Evolutionary conservation across 768 basidiomycete genomes (phyloP), one percentile per base, ranked within the genome.

Genomic region (Calvatia gigantea): DNA sequence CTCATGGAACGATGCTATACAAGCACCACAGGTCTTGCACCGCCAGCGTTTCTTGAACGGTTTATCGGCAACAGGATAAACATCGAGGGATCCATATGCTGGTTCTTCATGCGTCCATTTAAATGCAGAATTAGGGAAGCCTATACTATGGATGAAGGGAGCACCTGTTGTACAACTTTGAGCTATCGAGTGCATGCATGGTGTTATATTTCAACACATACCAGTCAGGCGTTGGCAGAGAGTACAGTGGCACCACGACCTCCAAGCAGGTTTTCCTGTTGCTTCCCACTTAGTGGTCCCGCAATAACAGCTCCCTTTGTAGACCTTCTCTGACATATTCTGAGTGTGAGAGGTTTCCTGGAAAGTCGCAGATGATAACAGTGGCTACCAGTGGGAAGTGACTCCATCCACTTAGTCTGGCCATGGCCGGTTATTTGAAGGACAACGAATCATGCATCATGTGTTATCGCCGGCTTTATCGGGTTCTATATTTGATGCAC

Each of bases 161-260:
- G 77, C 80, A 3, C 75, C 85, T 86, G 50, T 42, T 15, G 7
- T 23, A 11, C 17, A n/a, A 5, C n/a, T 3, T n/a, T 41, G n/a
- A 19, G 5, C 39, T 15, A 6, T 17, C 37, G n/a, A 17, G n/a
- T 37, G n/a, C 35, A 11, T 1, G 1, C 17, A 6, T 23, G 37
- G 23, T 44, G 48, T 5, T 4, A 27, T 25, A 37, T 11, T 19
- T 49, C 56, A 43, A 14, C 28, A 12, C 72, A 55, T 63, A 79
- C 85, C 82, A 60, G 70, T 80, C 48, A 86, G 64, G 37, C 78
- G 71, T 66, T 88, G 87, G 62, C 87, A 89, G n/a, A 77, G 65
- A 3, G 82, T 83, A 63, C 87, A 89, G 62, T 89, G 87, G 59
- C 85, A 88, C 62, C 82, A 87, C 4, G 82, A 85, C 58, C 79